Conservation (phyloP, 2,329 filamentous ascomycete genomes). For the Botrytis squamosa region DNA sequence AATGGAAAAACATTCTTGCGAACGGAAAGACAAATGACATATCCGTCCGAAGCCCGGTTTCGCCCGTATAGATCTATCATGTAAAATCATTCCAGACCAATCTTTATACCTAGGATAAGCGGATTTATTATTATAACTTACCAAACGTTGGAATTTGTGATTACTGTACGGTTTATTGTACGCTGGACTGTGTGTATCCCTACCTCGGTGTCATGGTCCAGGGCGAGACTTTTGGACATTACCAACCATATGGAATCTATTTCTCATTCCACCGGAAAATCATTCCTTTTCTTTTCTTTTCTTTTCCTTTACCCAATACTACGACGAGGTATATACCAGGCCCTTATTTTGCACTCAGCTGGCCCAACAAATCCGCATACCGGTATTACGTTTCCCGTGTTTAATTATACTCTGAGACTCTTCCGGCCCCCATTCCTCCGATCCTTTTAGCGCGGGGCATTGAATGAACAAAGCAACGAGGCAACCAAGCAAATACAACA, state of each 20-base stretch:
- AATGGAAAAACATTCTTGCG: conserved; percentile 20
- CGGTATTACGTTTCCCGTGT: conserved; percentile 4
- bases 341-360: background rate
- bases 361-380: background rate
- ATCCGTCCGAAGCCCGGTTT: conserved; percentile 18
- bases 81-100: background rate
- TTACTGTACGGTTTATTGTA: background rate
- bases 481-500: background rate
- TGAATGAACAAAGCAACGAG: background rate
- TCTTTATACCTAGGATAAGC: background rate
- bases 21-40: conserved; percentile 5
- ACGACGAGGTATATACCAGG: no score
- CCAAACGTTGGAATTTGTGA: background rate
- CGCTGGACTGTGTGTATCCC: background rate
- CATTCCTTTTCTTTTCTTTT: conserved; percentile 18
- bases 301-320: background rate
- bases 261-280: conserved; percentile 28
- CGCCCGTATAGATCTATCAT: background rate
- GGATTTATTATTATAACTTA: background rate
- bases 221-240: background rate
- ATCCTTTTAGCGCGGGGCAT: conserved; percentile 28
- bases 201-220: background rate
- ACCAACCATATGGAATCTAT: background rate
- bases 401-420: background rate
- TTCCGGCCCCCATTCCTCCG: conserved; percentile 25